A percentile compares a stretch with the other conserved stretches of the same genome.
Conservation (phyloP, 192 early-diverging fungal genomes). For the Gryganskiella cystojenkinii region DNA sequence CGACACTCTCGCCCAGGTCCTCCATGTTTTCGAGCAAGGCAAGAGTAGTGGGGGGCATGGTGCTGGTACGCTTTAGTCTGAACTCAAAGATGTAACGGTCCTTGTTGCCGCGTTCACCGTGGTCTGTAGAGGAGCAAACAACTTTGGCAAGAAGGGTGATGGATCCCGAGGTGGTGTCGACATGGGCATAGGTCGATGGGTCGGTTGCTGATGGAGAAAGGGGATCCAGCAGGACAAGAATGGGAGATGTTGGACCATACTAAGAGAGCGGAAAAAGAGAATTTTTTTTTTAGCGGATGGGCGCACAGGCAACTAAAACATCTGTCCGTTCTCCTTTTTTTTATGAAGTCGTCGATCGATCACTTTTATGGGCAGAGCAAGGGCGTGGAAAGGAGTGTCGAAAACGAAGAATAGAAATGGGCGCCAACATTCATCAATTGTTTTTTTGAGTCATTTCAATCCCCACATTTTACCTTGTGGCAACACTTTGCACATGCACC, state of each 20-base stretch:
- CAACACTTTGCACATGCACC: constrained; percentile 49
- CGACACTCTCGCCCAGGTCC: constrained; percentile 36
- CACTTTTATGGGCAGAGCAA: too few species aligned
- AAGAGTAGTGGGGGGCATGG: constrained; percentile 5
- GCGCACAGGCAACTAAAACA: background rate
- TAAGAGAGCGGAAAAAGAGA: background rate
- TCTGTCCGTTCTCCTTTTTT: too few species aligned
- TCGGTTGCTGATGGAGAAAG: constrained; percentile 31
- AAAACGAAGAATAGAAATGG: too few species aligned
- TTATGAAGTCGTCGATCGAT: too few species aligned
- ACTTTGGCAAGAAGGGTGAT: constrained; percentile 49
- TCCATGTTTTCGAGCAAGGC: constrained; percentile 3
- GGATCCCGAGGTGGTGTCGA: constrained; percentile 45
- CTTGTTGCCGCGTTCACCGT: constrained; percentile 52
- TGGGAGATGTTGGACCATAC: constrained; percentile 43
- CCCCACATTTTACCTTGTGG: constrained; percentile 40
- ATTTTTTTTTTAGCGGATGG: background rate
- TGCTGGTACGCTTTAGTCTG: constrained; percentile 36
- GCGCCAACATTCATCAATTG: too few species aligned
- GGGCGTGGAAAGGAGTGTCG: too few species aligned
- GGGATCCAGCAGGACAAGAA: constrained; percentile 29
- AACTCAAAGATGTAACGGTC: constrained; percentile 51
- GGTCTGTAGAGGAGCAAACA: constrained; percentile 47
- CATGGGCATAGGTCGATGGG: constrained; percentile 27
- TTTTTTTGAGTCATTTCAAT: too few species aligned